Base-by-base conservation (phyloP, 208 protist genomes). In the Leptomonas seymouri region DNA sequence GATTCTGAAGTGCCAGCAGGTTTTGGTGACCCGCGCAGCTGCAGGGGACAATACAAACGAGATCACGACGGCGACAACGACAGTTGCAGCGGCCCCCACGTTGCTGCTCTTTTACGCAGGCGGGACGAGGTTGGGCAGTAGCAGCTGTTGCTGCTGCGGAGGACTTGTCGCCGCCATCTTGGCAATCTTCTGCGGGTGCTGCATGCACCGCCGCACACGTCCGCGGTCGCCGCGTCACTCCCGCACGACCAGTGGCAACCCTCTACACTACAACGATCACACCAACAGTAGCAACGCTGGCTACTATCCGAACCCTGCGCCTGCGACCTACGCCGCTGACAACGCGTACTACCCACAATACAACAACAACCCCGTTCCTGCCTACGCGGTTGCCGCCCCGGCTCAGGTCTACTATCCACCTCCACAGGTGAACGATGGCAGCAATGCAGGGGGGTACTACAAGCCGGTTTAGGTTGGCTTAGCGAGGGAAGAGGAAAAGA, bases 141-240 rank as follows among this genome's bases (percentile, higher is more conserved):
- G 20, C 45, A 65, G n/a, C 48, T 71, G 54, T 56, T 59, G 54
- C 66, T 72, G 67, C 67, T 64, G 67, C 53, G 67, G 45, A 0
- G 46, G 15, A 1, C 42, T 71, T 5, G 55, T 72, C 2, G 57
- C 28, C 0, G 27, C 51, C 1, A 49, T 61, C 31, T 1, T 54
- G 16, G 30, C 46, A 4, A 21, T 72, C 25, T 70, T 59, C 42
- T 70, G 65, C 65, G 46, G 65, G 25, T 70, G 65, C 65, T 65
- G 57, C 57, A 27, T 25, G 20, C 41, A 36, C 12, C 48, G 66
- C 46, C 34, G 15, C 16, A 3, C 25, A 1, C 41, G 34, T 1
- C 41, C 23, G 51, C 51, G 44, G 8, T 8, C 65, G 44, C 54
- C 20, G 54, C 51, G 28, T 27, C 42, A 44, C 1, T 55, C 60